Base-by-base conservation (phyloP, 306 rosid species). In the Corylus americana region DNA sequence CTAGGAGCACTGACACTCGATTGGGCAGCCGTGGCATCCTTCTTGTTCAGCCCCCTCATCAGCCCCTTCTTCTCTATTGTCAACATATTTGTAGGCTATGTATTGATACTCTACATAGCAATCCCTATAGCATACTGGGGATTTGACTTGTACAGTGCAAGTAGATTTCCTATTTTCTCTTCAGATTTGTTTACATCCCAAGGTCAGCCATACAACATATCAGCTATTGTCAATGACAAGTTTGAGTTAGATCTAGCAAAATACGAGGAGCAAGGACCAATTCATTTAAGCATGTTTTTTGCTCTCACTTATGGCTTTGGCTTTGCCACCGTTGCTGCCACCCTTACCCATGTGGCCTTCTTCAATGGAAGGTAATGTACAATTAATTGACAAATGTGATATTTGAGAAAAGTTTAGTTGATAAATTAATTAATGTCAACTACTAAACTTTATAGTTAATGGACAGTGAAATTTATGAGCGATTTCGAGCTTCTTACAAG, bases 221-320 rank as follows among this genome's bases (percentile, higher is more conserved):
- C 89, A 45, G 86, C 87, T 7, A 91, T 89, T 71, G 98, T 93
- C n/a, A 74, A 89, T 83, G 74, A 86, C 73, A 73, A 91, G 73
- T 91, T 93, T 75, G 83, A 93, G 91, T 44, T 93, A 1, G 79
- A 90, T 84, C 1, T 78, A 12, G 75, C 51, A 14, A 50, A 80
- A 85, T 93, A 93, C 13, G n/a, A 67, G 3, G 78, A 85, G 77
- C 97, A 88, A 86, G 97, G 98, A 16, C 78, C 81, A 54, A 88
- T 93, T 72, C 81, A 88, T 51, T 83, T 91, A 0, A 91, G 98
- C 69, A 89, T 77, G 78, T 90, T 93, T 76, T 93, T 93, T 0
- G 75, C 97, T 67, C 94, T 91, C 85, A 83, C 86, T 53, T 91
- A 88, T 37, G 98, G 93, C 25, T 91, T 91, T 71, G 97, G 98